These are phyloP conservation scores for Phytophthora sp. DNA, from an alignment of 352 stramenopile genomes.

Conservation along the genomic window DNA sequence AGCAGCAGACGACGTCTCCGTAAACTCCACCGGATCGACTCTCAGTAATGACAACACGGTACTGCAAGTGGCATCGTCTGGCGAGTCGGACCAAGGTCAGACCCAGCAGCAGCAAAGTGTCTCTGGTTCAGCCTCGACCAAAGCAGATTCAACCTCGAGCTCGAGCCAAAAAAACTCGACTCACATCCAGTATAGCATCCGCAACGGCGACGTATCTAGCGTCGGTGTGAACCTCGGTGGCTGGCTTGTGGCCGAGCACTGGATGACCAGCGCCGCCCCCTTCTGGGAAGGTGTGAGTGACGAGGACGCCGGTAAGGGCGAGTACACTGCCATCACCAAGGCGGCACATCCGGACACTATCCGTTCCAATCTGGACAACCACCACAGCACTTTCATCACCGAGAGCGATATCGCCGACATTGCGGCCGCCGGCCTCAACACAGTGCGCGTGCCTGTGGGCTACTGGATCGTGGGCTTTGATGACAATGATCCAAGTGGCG, in stretches of 20 bases:
- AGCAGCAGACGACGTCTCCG: conserved; percentile 7
- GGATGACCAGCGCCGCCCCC: conserved; percentile 66
- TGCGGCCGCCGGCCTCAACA: conserved; percentile 55
- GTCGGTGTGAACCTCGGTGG: conserved; percentile 73
- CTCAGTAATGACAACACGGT: not conserved
- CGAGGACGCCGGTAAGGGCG: conserved; percentile 43
- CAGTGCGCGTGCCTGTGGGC: conserved; percentile 61
- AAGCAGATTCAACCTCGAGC: not conserved
- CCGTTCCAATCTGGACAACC: conserved; percentile 48
- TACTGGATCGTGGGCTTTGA: conserved; percentile 79
- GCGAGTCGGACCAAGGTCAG: conserved; percentile 11
- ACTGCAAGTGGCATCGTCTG: not conserved
- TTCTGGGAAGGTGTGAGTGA: conserved; percentile 60
- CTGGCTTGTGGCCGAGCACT: conserved; percentile 81
- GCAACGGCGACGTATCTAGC: conserved; percentile 48
- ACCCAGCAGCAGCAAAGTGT: conserved; percentile 15
- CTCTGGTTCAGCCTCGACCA: not conserved
- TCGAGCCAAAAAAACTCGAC: conserved; percentile 11
- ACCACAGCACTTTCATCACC: conserved; percentile 72
- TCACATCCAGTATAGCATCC: conserved; percentile 72
- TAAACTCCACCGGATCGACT: not conserved
- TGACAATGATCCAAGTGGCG: conserved; percentile 46
- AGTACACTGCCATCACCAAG: conserved; percentile 74
- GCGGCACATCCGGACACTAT: conserved; percentile 37
- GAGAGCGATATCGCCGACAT: conserved; percentile 65